These are phyloP conservation scores for Tricholoma sp. DNA, from an alignment of 768 basidiomycete genomes.

Conservation along the genomic window DNA sequence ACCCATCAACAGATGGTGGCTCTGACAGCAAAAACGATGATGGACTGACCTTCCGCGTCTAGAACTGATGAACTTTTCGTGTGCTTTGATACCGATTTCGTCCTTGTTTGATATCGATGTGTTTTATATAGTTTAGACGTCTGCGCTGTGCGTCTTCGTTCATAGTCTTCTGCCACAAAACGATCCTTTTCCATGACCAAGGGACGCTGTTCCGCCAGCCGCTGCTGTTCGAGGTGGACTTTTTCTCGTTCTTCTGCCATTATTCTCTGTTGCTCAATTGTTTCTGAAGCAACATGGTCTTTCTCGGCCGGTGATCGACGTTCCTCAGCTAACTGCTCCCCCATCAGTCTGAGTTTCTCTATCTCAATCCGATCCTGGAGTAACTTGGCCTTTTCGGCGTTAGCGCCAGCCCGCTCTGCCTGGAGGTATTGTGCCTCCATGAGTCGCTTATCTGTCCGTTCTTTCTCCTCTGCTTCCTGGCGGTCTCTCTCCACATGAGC, in stretches of 20 bases:
- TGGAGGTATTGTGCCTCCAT: conserved; percentile 14
- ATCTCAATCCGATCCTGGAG: conserved; percentile 29
- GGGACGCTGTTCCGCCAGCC: conserved; percentile 9
- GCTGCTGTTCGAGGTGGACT: conserved; percentile 14
- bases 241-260: conserved; percentile 15
- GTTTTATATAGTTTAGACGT: conserved; percentile 11
- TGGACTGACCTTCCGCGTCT: conserved; percentile 5
- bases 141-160: conserved; percentile 16
- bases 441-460: conserved; percentile 21
- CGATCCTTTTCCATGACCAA: conserved; percentile 13
- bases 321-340: conserved; percentile 27
- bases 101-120: background rate
- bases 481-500: conserved; percentile 15
- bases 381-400: conserved; percentile 27
- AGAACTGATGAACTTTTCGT: background rate
- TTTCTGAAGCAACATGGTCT: conserved; percentile 16
- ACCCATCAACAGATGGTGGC: background rate
- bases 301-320: conserved; percentile 25
- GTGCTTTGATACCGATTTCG: background rate
- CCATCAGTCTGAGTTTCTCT: conserved; percentile 27
- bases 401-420: conserved; percentile 20
- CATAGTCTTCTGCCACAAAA: conserved; percentile 3
- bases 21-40: background rate
- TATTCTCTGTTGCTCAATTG: conserved; percentile 21
- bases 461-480: conserved; percentile 21